A percentile compares a stretch with the other conserved stretches of the same genome.
These are phyloP conservation scores for Serendipita sp. DNA, from an alignment of 1,284 basidiomycete species.

Conservation along the genomic window DNA sequence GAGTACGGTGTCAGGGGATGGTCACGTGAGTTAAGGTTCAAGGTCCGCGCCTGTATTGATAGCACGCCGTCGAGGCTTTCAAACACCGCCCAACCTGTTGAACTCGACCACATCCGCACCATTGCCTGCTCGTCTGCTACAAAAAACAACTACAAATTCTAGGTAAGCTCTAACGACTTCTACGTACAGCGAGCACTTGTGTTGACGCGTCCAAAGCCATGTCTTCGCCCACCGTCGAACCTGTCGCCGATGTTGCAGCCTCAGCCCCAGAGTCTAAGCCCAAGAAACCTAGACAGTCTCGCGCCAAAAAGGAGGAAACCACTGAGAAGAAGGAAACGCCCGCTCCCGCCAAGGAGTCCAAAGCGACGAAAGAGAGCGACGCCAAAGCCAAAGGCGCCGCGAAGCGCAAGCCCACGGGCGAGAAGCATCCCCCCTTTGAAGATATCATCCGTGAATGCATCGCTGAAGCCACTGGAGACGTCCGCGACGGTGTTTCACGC, in stretches of 20 bases:
- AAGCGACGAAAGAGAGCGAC: not conserved
- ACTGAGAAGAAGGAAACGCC: not conserved
- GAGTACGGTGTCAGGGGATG: too few relatives aligned
- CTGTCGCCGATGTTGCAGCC: not conserved
- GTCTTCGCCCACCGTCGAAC: not conserved
- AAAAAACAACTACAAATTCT: too few relatives aligned
- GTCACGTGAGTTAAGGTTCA: too few relatives aligned
- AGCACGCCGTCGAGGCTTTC: too few relatives aligned
- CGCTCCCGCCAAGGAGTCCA: not conserved
- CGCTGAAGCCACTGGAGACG: constrained; percentile 56
- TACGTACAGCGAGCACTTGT: not conserved
- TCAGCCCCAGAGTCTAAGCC: not conserved
- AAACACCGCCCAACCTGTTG: too few relatives aligned
- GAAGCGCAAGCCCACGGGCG: not conserved
- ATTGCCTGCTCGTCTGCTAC: too few relatives aligned
- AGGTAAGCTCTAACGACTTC: too few relatives aligned
- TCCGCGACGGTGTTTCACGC: constrained; percentile 75
- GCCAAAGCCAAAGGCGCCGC: not conserved
- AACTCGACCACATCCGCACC: too few relatives aligned
- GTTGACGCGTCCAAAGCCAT: not conserved
- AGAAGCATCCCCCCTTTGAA: constrained; percentile 9
- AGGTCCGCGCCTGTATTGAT: too few relatives aligned
- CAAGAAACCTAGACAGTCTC: constrained; percentile 1
- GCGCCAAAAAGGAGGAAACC: constrained; percentile 1
- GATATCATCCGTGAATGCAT: constrained; percentile 53